Percentiles rank a stretch among this genome's conserved stretches.
phyloP scores from a whole-genome alignment of 2,329 filamentous ascomycete species.

The Decorospora gaudefroyi region DNA sequence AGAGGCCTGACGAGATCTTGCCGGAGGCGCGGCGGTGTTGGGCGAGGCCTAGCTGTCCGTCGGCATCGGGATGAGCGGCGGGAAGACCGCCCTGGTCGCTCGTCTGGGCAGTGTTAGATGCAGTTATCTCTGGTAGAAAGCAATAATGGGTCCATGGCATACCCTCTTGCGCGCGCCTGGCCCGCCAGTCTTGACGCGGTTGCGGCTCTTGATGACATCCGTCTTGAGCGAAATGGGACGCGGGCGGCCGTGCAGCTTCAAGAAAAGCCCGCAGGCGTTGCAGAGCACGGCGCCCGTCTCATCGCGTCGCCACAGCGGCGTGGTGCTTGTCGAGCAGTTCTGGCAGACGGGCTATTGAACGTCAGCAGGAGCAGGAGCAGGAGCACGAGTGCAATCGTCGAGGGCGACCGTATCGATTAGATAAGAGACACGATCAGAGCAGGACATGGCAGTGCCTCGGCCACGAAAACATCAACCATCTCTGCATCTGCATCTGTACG shows the following conservation, averaged over 20 bases:
- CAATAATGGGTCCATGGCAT: constrained; percentile 33
- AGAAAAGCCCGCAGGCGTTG: constrained; percentile 96
- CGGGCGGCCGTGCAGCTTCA: constrained; percentile 92
- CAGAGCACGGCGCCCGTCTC: constrained; percentile 94
- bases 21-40: constrained; percentile 69
- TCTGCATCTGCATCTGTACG: constrained; percentile 46
- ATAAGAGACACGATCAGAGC: constrained; percentile 44
- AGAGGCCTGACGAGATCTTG: constrained; percentile 71
- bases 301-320: constrained; percentile 95
- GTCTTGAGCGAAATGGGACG: constrained; percentile 97
- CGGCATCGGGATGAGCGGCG: constrained; percentile 60
- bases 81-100: constrained; percentile 60
- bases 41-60: constrained; percentile 60
- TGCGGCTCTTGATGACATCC: constrained; percentile 99
- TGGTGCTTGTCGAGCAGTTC: constrained; percentile 94
- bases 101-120: constrained; percentile 25
- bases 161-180: constrained; percentile 85
- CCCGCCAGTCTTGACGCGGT: constrained; percentile 88
- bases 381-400: constrained; percentile 8
- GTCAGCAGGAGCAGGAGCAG: constrained; percentile 35
- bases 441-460: constrained; percentile 38
- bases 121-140: not conserved
- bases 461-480: constrained; percentile 38
- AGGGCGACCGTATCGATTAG: constrained; percentile 45
- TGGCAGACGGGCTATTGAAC: constrained; percentile 82